Evolutionary conservation across 129 eudicot species (phyloP), one percentile per base, ranked within the genome.

Genomic region (Calendula officinalis): DNA sequence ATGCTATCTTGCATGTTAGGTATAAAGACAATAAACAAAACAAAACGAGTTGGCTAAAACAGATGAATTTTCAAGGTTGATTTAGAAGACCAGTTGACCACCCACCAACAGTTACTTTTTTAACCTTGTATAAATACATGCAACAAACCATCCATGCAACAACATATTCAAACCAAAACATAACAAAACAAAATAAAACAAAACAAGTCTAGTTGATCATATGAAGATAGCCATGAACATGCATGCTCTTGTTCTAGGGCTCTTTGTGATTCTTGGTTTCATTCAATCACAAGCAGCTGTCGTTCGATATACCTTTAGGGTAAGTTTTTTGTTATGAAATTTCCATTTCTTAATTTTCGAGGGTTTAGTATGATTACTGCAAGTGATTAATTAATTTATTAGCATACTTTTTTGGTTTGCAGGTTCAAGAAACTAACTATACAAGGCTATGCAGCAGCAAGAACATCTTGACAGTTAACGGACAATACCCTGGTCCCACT

Each of bases 401-500:
- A 60, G 34, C 78, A 67, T 46, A 72, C 43, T 7, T 70, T 71
- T 70, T 67, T 64, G 66, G 77, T 77, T 54, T 67, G 63, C 59
- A 78, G 83, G 62, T 78, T 35, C 56, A 60, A 34, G 71, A 71
- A 40, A 41, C 56, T 5, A 46, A 63, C 13, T 74, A 67, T 54
- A 68, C 76, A 0, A 56, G 80, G 62, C 17, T 79, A 27, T 79
- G 83, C 54, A 68, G 73, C 69, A 55, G 58, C 32, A 79, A 79
- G 69, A 48, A 56, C 8, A 79, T 79, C 7, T 44, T 79, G 51
- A 79, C 83, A 10, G 76, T 79, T 4, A 79, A 79, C 27, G 83
- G 83, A n/a, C 64, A 61, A 48, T 79, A 73, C 54, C 83, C 83
- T 0, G 83, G 83, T 27, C 83, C 83, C 8, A 63, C 79, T 36